Evolutionary conservation across 768 basidiomycete genomes (phyloP), one percentile per base, ranked within the genome.

Genomic region (Termitomyces bulborhizus): DNA sequence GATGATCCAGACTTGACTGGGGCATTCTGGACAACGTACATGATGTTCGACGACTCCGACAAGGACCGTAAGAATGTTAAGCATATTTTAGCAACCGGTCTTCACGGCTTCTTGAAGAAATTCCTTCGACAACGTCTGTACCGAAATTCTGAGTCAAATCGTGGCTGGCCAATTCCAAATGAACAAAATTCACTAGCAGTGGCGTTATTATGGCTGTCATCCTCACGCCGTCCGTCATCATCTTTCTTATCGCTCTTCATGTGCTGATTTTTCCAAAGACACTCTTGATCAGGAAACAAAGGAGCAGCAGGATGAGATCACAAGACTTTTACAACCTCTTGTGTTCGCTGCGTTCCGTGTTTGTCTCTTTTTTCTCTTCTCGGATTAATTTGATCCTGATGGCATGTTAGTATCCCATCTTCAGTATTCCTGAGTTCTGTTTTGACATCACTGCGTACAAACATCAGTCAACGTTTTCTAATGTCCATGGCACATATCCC

Each of bases 11-110:
- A 59, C 15, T 63, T 81, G 8, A 69, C 67, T 0, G 74, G 79
- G 54, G 76, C 75, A 11, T 65, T 86, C 31, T 79, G 79, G 70
- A 74, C 74, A 0, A 74, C 80, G 50, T 83, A 79, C 62, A 63
- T 78, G 36, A 83, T 86, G 80, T 68, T 83, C 41, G 73, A 83
- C 32, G 82, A 85, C 57, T 76, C 81, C 27, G 77, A 75, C 51
- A 62, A 67, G 11, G 69, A 68, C 26, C 74, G 71, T 46, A 75
- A 71, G 57, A 83, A 83, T 62, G 60, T 72, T 39, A 69, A 70
- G 48, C 81, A 79, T 56, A 69, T 83, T 13, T 62, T 71, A 46
- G 71, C 73, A 63, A 77, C 79, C 5, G 71, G 69, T 40, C 63
- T 81, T 11, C 71, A 73, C 3, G 36, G 54, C 0, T 76, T 82